phyloP scores from a whole-genome alignment of 208 protist genomes.

The Leishmania mexicana region DNA sequence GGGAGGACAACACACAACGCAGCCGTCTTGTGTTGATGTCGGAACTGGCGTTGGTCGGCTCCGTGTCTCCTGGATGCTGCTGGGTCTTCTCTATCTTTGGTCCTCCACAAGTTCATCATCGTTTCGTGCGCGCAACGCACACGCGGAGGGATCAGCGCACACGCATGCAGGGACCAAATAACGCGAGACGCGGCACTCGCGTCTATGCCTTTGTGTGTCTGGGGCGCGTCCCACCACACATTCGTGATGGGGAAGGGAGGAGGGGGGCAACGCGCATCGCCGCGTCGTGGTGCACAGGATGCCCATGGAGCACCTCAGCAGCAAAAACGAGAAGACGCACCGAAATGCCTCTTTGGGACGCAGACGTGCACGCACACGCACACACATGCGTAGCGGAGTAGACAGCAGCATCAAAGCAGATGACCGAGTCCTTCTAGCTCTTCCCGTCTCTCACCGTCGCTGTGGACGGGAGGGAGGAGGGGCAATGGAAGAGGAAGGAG shows the following conservation, averaged over 20 bases:
- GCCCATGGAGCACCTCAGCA: not conserved
- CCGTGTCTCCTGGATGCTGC: not conserved
- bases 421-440: too few species aligned
- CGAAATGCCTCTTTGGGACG: not conserved
- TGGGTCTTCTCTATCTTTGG: not conserved
- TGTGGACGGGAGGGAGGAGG: not conserved
- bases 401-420: not conserved
- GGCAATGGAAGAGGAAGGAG: not conserved
- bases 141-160: not conserved
- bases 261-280: not conserved
- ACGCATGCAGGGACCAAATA: not conserved
- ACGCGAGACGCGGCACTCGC: not conserved
- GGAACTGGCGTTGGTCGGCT: not conserved
- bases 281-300: not conserved
- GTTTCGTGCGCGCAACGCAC: not conserved
- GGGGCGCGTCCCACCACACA: not conserved
- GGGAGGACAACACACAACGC: too few species aligned
- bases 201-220: not conserved
- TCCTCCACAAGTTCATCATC: not conserved
- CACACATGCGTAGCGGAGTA: not conserved
- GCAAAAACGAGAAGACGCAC: not conserved
- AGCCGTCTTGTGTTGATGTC: not conserved
- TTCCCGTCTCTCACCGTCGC: not conserved
- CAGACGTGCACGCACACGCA: not conserved
- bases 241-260: too few species aligned